Conservation (phyloP, 192 early-diverging fungal species). For the Linnemannia elongata region DNA sequence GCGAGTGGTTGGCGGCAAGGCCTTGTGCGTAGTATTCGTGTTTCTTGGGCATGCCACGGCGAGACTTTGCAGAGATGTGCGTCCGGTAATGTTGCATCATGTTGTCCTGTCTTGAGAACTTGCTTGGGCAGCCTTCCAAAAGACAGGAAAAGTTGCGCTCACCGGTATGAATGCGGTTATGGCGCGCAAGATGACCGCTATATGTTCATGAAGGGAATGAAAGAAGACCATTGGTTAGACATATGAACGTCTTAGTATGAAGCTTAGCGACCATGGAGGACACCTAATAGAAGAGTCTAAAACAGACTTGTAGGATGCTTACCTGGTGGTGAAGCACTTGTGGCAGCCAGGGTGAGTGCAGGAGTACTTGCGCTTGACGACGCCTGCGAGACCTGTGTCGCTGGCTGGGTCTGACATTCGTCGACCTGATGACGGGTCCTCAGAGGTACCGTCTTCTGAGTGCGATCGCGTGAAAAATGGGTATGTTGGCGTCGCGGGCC, state of each 20-base stretch:
- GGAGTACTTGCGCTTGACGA: conserved; percentile 78
- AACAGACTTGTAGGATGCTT: neutral
- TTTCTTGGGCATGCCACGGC: conserved; percentile 57
- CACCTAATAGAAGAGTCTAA: neutral
- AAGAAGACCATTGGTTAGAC: conserved; percentile 2
- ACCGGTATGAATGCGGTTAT: conserved; percentile 87
- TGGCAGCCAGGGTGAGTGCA: conserved; percentile 75
- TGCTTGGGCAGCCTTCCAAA: conserved; percentile 76
- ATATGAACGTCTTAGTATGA: neutral
- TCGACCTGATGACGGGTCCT: conserved; percentile 33
- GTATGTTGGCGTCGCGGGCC: conserved; percentile 28
- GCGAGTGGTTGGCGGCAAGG: conserved; percentile 35
- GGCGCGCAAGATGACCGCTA: conserved; percentile 85
- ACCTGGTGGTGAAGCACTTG: conserved; percentile 87
- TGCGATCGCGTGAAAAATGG: conserved; percentile 37
- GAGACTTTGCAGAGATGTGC: conserved; percentile 79
- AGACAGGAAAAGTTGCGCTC: conserved; percentile 83
- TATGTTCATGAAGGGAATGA: neutral
- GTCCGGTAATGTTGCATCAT: conserved; percentile 92
- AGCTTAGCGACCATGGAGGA: neutral
- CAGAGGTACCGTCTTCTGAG: conserved; percentile 43
- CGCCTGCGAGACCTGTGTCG: neutral
- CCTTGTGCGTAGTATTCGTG: conserved; percentile 21
- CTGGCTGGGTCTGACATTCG: conserved; percentile 38
- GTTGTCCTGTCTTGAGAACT: conserved; percentile 87